These are phyloP conservation scores for Hortaea sp. DNA, from an alignment of 2,329 filamentous ascomycete genomes.

Conservation along the genomic window DNA sequence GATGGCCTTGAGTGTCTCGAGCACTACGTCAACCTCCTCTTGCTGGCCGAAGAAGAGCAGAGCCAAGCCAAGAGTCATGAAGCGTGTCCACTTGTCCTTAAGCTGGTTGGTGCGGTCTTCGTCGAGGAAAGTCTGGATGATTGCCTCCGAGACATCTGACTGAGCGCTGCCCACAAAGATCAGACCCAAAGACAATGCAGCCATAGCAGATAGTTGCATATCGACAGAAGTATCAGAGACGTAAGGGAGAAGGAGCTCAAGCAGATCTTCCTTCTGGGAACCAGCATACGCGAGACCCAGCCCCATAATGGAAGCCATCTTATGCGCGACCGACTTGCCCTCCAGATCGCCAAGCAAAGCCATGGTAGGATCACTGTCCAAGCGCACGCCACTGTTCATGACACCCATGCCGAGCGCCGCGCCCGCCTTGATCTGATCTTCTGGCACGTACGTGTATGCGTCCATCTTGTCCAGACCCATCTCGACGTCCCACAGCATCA, in stretches of 20 bases:
- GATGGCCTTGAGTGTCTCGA: slow-evolving; percentile 93
- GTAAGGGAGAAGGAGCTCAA: slow-evolving; percentile 76
- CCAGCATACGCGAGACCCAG: slow-evolving; percentile 90
- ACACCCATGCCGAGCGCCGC: slow-evolving; percentile 90
- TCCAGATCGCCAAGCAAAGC: slow-evolving; percentile 77
- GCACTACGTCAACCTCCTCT: slow-evolving; percentile 95
- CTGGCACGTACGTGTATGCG: slow-evolving; percentile 77
- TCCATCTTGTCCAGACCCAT: slow-evolving; percentile 88
- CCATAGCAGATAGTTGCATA: slow-evolving; percentile 96
- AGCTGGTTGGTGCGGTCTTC: slow-evolving; percentile 83
- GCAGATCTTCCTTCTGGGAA: slow-evolving; percentile 80
- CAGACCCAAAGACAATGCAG: slow-evolving; percentile 78
- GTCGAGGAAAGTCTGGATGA: slow-evolving; percentile 85
- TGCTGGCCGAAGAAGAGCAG: slow-evolving; percentile 93
- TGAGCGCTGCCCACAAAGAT: slow-evolving; percentile 90
- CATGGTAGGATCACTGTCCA: slow-evolving; percentile 83
- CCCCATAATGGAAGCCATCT: slow-evolving; percentile 87
- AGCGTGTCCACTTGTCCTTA: slow-evolving; percentile 97
- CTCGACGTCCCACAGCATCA: slow-evolving; percentile 90
- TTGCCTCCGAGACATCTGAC: slow-evolving; percentile 80
- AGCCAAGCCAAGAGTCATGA: slow-evolving; percentile 87
- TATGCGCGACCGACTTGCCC: slow-evolving; percentile 65
- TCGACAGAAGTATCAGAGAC: slow-evolving; percentile 74
- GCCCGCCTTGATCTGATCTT: slow-evolving; percentile 80
- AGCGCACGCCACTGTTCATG: slow-evolving; percentile 81